Base-by-base conservation (phyloP, 805 yeast species). In the Kluyveromyces nonfermentans region DNA sequence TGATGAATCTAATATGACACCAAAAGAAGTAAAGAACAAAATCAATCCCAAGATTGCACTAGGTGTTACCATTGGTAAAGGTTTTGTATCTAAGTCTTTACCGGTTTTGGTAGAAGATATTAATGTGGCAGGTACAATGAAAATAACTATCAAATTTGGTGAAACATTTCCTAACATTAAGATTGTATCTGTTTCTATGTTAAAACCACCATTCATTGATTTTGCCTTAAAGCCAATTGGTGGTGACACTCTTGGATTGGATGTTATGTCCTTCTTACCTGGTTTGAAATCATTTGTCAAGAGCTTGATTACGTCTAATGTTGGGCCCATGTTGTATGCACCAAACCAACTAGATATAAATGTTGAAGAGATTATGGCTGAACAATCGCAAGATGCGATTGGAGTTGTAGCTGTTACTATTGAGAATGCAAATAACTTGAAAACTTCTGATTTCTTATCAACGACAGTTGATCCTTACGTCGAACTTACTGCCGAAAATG, bases 201-300 rank as follows among this genome's bases (percentile, higher is more conserved):
- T 85, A 55, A 90, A 84, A 60, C 82, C 90, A 16, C 93, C 93
- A 33, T 70, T 73, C 25, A 82, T 85, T 56, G 89, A 82, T 57
- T 85, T 83, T 60, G 82, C 79, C 17, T 74, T 85, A 69, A 85
- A 85, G 59, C 95, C 95, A 8, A 82, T 85, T 42, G 93, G 93
- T 60, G 93, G 94, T 66, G 90, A 85, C 59, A 80, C 89, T n/a
- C 72, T 85, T 47, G 95, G 95, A 48, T 57, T 85, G 36, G 95
- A 85, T 65, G 75, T 85, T 52, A 85, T 85, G 94, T 79, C 89
- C 2, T 72, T 84, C 53, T 73, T 85, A 50, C 95, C 95, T 4
- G 93, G 93, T 49, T 74, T 85, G 57, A 73, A 85, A 19, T 69
- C 78, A 2, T 79, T 84, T 56, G 88, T 85, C 43, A 83, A 80